Percentiles rank a stretch among this genome's conserved stretches.
Conservation (phyloP, 306 rosid species). For the Oemleria cerasiformis region DNA sequence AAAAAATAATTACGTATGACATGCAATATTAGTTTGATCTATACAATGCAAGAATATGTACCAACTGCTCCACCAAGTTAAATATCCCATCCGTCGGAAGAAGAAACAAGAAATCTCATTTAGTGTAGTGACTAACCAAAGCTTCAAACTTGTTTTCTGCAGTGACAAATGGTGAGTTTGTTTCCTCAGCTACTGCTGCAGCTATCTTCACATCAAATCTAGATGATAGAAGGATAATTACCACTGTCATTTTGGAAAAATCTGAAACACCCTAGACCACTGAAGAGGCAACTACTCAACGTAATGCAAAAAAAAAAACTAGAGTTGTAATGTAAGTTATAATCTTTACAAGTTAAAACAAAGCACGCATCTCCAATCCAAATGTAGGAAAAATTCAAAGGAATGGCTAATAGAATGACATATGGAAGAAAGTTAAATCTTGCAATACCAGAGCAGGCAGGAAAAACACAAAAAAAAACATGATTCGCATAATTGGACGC, state of each 20-base stretch:
- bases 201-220: slow-evolving; percentile 98
- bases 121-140: slow-evolving; percentile 62
- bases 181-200: slow-evolving; percentile 89
- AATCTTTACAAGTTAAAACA: not conserved
- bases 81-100: slow-evolving; percentile 6
- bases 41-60: slow-evolving; percentile 12
- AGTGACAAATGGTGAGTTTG: slow-evolving; percentile 78
- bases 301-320: not conserved
- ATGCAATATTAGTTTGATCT: slow-evolving; percentile 20
- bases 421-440: not conserved
- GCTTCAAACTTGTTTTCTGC: slow-evolving; percentile 99
- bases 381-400: not conserved
- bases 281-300: not conserved
- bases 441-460: not conserved
- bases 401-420: not conserved
- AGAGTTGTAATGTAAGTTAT: not conserved
- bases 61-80: slow-evolving; percentile 19
- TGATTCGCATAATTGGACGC: not conserved
- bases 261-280: not conserved
- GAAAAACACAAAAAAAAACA: not conserved
- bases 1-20: slow-evolving; percentile 25
- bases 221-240: slow-evolving; percentile 24
- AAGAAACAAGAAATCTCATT: not conserved
- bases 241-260: slow-evolving; percentile 12
- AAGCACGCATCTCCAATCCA: not conserved